phyloP scores from a whole-genome alignment of 2,329 filamentous ascomycete genomes.

The Pseudopithomyces chartarum region DNA sequence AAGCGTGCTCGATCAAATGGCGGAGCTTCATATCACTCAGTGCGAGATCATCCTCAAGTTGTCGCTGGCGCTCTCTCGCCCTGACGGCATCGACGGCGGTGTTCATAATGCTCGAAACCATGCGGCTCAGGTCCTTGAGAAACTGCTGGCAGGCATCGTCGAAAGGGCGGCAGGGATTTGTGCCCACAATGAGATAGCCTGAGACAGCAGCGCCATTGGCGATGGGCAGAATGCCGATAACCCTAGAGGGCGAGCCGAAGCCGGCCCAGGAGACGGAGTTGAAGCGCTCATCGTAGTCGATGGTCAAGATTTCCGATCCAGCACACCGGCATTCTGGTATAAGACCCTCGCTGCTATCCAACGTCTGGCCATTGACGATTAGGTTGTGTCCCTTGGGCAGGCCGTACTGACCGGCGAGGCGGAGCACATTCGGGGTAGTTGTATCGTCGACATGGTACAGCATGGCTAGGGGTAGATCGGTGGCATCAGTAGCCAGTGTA shows the following conservation, averaged over 20 bases:
- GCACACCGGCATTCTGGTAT: slow-evolving; percentile 36
- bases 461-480: slow-evolving; percentile 39
- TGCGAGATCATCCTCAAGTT: slow-evolving; percentile 40
- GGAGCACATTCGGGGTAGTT: slow-evolving; percentile 15
- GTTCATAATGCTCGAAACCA: slow-evolving; percentile 37
- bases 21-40: slow-evolving; percentile 41
- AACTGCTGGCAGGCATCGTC: slow-evolving; percentile 41
- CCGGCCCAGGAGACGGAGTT: slow-evolving; percentile 33
- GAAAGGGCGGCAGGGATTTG: slow-evolving; percentile 42
- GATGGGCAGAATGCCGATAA: slow-evolving; percentile 35
- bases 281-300: slow-evolving; percentile 39
- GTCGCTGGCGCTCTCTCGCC: slow-evolving; percentile 30
- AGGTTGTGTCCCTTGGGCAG: slow-evolving; percentile 33
- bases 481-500: slow-evolving; percentile 30
- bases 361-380: slow-evolving; percentile 24
- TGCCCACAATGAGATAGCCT: slow-evolving; percentile 40
- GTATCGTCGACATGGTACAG: slow-evolving; percentile 31
- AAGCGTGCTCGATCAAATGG: slow-evolving; percentile 41
- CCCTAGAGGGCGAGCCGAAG: slow-evolving; percentile 29
- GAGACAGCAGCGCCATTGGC: slow-evolving; percentile 25
- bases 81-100: slow-evolving; percentile 27
- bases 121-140: slow-evolving; percentile 35
- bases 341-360: slow-evolving; percentile 31
- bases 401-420: slow-evolving; percentile 33
- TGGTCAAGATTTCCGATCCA: slow-evolving; percentile 22